Base-by-base conservation (phyloP, 202 grass and related monocot species). In the Carex sylvatica region DNA sequence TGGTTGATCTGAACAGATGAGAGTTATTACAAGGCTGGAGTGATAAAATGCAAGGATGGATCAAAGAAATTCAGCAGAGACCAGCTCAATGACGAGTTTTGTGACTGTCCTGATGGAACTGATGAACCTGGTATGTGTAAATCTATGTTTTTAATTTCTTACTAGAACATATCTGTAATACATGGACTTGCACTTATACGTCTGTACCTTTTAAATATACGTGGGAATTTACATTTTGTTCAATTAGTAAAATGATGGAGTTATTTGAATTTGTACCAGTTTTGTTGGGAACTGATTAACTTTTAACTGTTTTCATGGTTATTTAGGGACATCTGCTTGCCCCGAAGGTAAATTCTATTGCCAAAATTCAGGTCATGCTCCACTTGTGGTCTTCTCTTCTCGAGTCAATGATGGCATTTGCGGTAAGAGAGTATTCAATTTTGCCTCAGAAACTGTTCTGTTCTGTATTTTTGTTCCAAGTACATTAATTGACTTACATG, bases 271-370 rank as follows among this genome's bases (percentile, higher is more conserved):
- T 56, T n/a, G 2, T 56, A n/a, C 24, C 24, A 2, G 15, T 56
- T 33, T 33, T 52, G 33, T 26, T 77, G 14, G 9, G 9, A 22
- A 47, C 35, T 59, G 53, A 38, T 75, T 24, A 65, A 85, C 26
- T 61, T 49, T 74, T 42, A 20, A 35, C 18, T 52, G 5, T 18
- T 42, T 78, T 80, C 71, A 54, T 69, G 6, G 74, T 72, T 38
- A 28, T 74, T 16, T 88, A 99, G 96, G 93, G 63, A 99, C 96
- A 70, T 92, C 92, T n/a, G 93, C 96, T 7, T 99, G 96, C 58
- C 92, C 96, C 1, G 91, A 95, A 85, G 96, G 91, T 5, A 95
- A 98, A 90, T 95, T 98, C 86, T 98, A 98, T 84, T 98, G 96
- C 85, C 70, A 69, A 74, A 98, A 98, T 81, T 62, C 82, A 2